Evolutionary conservation across 1,284 basidiomycete genomes (phyloP), one percentile per base, ranked within the genome.

Genomic region (Tausonia pullulans): DNA sequence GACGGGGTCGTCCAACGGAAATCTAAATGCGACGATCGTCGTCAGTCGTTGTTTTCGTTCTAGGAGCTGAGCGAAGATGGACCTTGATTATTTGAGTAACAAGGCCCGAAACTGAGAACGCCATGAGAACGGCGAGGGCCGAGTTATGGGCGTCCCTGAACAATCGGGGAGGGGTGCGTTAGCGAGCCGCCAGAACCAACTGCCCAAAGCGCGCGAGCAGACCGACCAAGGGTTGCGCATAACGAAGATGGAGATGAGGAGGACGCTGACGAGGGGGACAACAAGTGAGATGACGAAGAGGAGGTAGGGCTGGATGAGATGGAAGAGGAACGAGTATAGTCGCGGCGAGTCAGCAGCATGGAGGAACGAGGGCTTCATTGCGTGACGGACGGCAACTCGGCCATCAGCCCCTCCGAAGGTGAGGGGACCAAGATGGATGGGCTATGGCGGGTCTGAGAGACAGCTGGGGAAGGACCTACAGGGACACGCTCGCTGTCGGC

Each of bases 51-150:
- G 27, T 27, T 27, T 27, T 16, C 11, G 52, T 13, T 13, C 41
- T n/a, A n/a, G 3, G 27, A 13, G 13, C 27, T 27, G 27, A 27
- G 27, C 27, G 27, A 27, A 27, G 39, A 55, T 55, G 43, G 8
- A 65, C 64, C 60, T 65, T 65, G 59, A 84, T 79, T 63, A 93
- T 81, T 72, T 94, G 86, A 0, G 94, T 97, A 54, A 94, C 79
- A 85, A 88, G 13, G 8, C 64, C 64, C 9, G 64, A 39, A 39
- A 65, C 44, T 27, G 64, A 61, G 51, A 49, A 65, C 55, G 40
- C 45, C 60, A 65, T 63, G 27, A 62, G 58, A 7, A 62, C 65
- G 8, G 57, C 14, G 13, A 66, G 58, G 46, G 45, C 45, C 10
- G 65, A 62, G 65, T 62, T 66, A 51, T 62, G 61, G 48, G 58